phyloP scores from a whole-genome alignment of 2,329 filamentous ascomycete species.

The Aspergillus texensis region DNA sequence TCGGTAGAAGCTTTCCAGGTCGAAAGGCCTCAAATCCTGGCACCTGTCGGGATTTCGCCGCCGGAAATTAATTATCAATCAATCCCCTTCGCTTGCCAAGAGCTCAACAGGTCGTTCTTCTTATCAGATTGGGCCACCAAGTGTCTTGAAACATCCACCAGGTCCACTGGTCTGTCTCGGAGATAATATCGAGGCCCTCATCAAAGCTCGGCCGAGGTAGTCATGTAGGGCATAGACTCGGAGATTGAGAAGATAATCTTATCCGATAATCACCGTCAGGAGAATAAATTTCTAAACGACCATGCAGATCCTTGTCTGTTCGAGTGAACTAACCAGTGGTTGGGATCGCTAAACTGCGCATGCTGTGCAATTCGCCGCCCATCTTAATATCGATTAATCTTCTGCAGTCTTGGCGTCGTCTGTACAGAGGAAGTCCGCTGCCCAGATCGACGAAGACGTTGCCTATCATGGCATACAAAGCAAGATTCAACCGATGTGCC shows the following conservation, averaged over 20 bases:
- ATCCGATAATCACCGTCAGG: not conserved
- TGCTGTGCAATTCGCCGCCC: not conserved
- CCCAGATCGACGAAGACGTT: not conserved
- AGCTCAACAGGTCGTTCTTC: not conserved
- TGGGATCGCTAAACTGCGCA: not conserved
- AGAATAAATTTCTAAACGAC: not conserved
- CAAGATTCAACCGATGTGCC: not conserved
- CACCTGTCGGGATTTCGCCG: not conserved
- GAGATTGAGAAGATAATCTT: not conserved
- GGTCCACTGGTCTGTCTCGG: not conserved
- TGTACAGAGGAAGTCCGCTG: not conserved
- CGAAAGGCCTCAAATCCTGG: not conserved
- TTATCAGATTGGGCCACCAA: not conserved
- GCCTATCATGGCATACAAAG: not conserved
- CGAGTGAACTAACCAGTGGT: not conserved
- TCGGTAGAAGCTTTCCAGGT: not conserved
- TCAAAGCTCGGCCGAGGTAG: not conserved
- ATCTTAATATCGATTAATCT: constrained; percentile 1
- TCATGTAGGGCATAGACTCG: not conserved
- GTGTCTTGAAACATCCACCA: not conserved
- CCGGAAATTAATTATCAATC: not conserved
- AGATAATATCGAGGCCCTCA: not conserved
- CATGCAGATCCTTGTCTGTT: not conserved
- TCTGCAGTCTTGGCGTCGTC: not conserved
- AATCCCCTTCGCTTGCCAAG: not conserved